Percentiles rank a stretch among this genome's conserved stretches.
These are phyloP conservation scores for Euphorbia schlechtendalii DNA, from an alignment of 441 rosid species.

Conservation along the genomic window DNA sequence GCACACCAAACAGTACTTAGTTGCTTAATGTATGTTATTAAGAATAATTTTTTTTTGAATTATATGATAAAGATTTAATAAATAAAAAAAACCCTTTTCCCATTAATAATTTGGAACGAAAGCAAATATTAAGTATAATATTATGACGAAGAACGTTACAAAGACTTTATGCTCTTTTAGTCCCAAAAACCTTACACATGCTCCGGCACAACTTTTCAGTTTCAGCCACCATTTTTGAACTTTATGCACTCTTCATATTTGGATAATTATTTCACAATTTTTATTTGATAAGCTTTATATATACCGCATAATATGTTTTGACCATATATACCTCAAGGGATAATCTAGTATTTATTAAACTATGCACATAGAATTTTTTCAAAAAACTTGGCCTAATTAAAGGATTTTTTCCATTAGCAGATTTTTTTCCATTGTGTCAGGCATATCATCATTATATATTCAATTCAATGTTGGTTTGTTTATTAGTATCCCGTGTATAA, in stretches of 20 bases:
- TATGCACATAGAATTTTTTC: neutral
- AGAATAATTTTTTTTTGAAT: too few relatives aligned
- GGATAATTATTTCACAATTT: neutral
- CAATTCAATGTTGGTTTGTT: neutral
- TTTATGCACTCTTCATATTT: neutral
- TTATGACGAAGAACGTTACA: too few relatives aligned
- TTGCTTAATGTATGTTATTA: too few relatives aligned
- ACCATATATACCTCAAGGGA: neutral
- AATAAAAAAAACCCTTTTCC: too few relatives aligned
- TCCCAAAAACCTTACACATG: too few relatives aligned
- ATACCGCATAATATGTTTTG: neutral
- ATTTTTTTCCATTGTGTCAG: too few relatives aligned
- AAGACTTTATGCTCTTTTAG: too few relatives aligned
- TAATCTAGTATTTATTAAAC: neutral
- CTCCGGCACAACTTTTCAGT: neutral
- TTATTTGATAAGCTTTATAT: neutral
- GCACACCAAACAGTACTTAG: too few relatives aligned
- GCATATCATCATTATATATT: neutral
- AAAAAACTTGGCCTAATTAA: neutral
- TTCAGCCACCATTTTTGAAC: conserved; percentile 17
- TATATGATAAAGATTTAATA: too few relatives aligned
- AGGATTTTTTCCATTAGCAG: too few relatives aligned
- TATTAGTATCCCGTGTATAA: neutral
- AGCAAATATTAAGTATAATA: too few relatives aligned
- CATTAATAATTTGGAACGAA: too few relatives aligned